Conservation (phyloP, 169 alveolate species). For the Eimeria maxima region DNA sequence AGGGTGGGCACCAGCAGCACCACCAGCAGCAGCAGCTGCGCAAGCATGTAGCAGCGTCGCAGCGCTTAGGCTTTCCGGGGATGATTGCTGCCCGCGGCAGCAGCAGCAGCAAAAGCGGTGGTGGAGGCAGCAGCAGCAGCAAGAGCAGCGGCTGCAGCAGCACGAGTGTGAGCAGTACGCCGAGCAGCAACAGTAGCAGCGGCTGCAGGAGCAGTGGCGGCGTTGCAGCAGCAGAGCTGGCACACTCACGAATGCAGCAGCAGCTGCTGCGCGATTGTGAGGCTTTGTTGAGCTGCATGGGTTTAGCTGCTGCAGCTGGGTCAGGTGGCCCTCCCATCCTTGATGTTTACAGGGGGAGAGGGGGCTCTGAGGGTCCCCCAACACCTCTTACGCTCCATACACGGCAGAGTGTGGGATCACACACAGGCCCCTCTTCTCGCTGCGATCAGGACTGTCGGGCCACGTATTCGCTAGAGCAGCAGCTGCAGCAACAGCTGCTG, state of each 20-base stretch:
- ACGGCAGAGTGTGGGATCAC: not conserved
- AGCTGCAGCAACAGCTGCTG: not conserved
- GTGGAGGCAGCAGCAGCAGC: constrained; percentile 41
- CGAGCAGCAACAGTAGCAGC: not conserved
- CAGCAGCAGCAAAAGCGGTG: constrained; percentile 5
- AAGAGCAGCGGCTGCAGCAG: constrained; percentile 33
- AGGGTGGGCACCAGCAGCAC: not conserved
- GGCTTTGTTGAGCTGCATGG: constrained; percentile 24
- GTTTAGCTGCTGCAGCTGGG: constrained; percentile 34
- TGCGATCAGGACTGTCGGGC: not conserved
- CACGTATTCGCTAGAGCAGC: constrained; percentile 12
- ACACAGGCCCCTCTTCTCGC: not conserved
- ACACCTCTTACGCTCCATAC: not conserved
- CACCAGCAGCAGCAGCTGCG: not conserved
- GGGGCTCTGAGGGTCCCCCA: constrained; percentile 39
- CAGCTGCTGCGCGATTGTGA: constrained; percentile 50
- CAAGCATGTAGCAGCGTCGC: not conserved
- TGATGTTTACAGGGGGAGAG: not conserved
- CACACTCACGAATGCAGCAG: constrained; percentile 14
- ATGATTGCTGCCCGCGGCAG: constrained; percentile 11
- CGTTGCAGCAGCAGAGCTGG: constrained; percentile 21
- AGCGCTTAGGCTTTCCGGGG: constrained; percentile 18
- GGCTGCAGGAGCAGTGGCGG: constrained; percentile 14
- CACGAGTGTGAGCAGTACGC: constrained; percentile 39
- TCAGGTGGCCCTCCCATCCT: constrained; percentile 7